Base-by-base conservation (phyloP, 2,329 filamentous ascomycete genomes). In the Paracamarosporium sp. region DNA sequence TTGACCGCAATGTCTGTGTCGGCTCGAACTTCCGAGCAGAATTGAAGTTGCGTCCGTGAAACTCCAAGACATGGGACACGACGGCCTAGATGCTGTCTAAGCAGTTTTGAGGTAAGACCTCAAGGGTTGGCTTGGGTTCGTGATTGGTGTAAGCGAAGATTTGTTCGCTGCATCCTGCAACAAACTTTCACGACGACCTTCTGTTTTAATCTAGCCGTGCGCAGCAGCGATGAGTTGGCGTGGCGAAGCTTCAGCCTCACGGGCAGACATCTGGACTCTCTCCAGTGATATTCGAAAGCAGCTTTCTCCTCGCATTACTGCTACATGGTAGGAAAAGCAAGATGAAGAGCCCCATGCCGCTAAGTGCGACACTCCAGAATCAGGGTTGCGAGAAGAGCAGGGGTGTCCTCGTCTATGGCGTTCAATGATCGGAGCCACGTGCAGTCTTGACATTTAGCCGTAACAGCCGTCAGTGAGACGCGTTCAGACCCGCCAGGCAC, bases 91-190 rank as follows among this genome's bases (percentile, higher is more conserved):
- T 53, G 28, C 22, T 56, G 53, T 40, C 24, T 30, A 50, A 50
- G 47, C 47, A 50, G 33, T 50, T 50, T 50, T 38, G 38, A 41
- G 44, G 27, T 51, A 31, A 33, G 50, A 33, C 40, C n/a, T 38
- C 5, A 27, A 33, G 28, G 31, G n/a, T 45, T 28, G 41, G 22
- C 22, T 55, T 27, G 33, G 20, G 24, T 17, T 30, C 17, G 46
- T 60, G 55, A 65, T 65, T 65, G 63, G 63, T 30, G 36, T 12
- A 31, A 45, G 57, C 47, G 52, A 62, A 66, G 58, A 64, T 64
- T 61, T 59, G 55, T 48, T 55, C 12, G 36, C 51, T 62, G 63
- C 63, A 61, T 31, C 55, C 53, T 46, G 51, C 36, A 55, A 27
- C 20, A 46, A 40, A 43, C 43, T 47, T 33, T 40, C 20, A 33